Evolutionary conservation across 2,329 filamentous ascomycete genomes (phyloP), one percentile per base, ranked within the genome.

Genomic region (Capronia americana): DNA sequence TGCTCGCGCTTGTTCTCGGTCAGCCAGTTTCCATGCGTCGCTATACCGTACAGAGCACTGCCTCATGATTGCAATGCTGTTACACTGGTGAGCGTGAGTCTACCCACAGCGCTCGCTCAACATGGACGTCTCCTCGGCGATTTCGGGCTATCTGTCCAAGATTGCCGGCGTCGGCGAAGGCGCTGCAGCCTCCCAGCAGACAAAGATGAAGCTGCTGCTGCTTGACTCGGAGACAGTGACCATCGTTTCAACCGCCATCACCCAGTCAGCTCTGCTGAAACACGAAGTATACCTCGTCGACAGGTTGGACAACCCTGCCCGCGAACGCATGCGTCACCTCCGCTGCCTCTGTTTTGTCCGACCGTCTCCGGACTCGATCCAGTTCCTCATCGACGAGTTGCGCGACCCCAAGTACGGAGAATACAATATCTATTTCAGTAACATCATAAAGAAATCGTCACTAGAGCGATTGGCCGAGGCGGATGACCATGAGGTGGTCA

Each of bases 211-310:
- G 88, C 95, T 98, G 68, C 83, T 99, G 64, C 83, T 99, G 70
- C 84, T 99, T 73, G 95, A 99, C 79, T 90, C 88, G 80, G 95
- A 98, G 80, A 99, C 95, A 71, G 88, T 98, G 24, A 88, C 92
- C 17, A 96, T 98, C 72, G 88, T 97, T 23, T 99, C 96, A 10
- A 96, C 93, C 4, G 93, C 95, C 62, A 94, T 94, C 68, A 98
- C 95, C 1, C 96, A 99, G 78, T 99, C 95, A 30, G 88, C 92
- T 46, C 87, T 99, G 23, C 88, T 99, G 69, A 97, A 92, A 76
- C 93, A 99, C 81, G 94, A 98, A 81, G 92, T 99, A 72, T 99
- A 97, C 80, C 91, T 99, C 68, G 97, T 96, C 75, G 95, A 99
- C 79, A 92, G 95, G 66, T 83, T 99, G 64, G 95, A 98, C 77